Conservation (phyloP, 2,329 filamentous ascomycete species). For the Fusarium marasasianum region DNA sequence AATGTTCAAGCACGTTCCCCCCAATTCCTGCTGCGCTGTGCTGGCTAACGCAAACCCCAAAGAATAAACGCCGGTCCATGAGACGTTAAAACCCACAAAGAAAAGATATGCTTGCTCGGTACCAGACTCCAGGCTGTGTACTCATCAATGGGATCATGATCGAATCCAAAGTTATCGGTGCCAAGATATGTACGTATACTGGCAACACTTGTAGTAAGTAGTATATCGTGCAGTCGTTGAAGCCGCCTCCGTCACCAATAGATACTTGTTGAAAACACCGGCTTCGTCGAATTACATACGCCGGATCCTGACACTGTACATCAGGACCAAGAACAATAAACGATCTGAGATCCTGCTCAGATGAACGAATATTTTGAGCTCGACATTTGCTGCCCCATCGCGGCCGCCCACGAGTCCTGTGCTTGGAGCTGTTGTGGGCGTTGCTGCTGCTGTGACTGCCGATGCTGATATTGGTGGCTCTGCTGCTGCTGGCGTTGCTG, state of each 20-base stretch:
- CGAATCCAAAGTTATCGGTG: constrained; percentile 7
- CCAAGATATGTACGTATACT: background rate
- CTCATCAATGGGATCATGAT: constrained; percentile 19
- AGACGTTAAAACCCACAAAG: constrained; percentile 25
- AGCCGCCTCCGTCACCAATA: constrained; percentile 4
- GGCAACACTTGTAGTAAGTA: constrained; percentile 7
- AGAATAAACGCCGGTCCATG: constrained; percentile 39
- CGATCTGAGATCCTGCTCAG: constrained; percentile 38
- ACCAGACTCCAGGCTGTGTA: constrained; percentile 39
- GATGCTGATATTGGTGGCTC: constrained; percentile 15
- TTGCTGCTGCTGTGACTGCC: constrained; percentile 22
- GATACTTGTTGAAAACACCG: constrained; percentile 16
- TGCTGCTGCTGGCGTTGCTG: constrained; percentile 28
- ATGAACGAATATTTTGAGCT: constrained; percentile 47
- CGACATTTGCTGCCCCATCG: constrained; percentile 44
- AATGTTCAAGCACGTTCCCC: constrained; percentile 9
- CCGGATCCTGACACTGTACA: background rate
- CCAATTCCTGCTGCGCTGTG: background rate
- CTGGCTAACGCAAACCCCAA: constrained; percentile 6
- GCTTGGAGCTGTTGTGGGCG: constrained; percentile 35
- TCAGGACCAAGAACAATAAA: constrained; percentile 17
- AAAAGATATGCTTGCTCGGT: constrained; percentile 27
- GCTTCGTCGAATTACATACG: constrained; percentile 17
- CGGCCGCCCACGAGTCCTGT: constrained; percentile 51
- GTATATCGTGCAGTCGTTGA: constrained; percentile 29